A percentile compares a stretch with the other conserved stretches of the same genome.
Conservation (phyloP, 345 rosid genomes). For the Syzygium grande region DNA sequence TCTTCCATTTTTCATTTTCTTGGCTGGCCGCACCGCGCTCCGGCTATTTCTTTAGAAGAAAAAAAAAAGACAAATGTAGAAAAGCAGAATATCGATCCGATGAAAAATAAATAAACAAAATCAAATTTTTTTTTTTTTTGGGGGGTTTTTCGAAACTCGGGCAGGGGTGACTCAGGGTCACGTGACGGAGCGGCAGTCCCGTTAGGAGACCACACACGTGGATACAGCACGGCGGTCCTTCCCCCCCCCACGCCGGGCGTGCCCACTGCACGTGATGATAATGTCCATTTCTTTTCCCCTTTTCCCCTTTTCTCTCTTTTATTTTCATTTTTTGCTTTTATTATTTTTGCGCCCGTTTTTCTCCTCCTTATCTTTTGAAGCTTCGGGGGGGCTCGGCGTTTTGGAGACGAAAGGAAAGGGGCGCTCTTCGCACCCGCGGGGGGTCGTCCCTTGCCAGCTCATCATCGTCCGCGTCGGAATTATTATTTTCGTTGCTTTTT, state of each 20-base stretch:
- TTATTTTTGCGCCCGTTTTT: too few species aligned
- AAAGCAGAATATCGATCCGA: background rate
- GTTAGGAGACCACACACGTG: slow-evolving; percentile 41
- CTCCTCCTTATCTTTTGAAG: background rate
- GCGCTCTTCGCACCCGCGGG: background rate
- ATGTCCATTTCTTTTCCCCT: background rate
- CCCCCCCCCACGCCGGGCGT: slow-evolving; percentile 34
- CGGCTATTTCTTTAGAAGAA: background rate
- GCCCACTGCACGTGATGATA: background rate
- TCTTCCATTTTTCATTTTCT: background rate
- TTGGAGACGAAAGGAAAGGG: background rate
- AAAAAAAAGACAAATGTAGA: too few species aligned
- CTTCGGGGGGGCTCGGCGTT: background rate
- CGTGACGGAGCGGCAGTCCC: slow-evolving; percentile 56
- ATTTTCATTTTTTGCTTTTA: background rate
- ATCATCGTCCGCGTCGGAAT: background rate
- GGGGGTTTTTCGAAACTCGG: background rate
- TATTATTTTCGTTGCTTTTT: too few species aligned
- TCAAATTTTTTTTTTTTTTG: too few species aligned
- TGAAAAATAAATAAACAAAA: background rate
- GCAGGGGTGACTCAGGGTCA: slow-evolving; percentile 5
- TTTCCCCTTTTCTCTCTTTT: background rate
- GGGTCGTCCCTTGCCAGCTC: background rate
- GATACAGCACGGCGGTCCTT: slow-evolving; percentile 50
- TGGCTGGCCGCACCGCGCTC: background rate